Base-by-base conservation (phyloP, 208 protist species). In the Trichomonas tenax region DNA sequence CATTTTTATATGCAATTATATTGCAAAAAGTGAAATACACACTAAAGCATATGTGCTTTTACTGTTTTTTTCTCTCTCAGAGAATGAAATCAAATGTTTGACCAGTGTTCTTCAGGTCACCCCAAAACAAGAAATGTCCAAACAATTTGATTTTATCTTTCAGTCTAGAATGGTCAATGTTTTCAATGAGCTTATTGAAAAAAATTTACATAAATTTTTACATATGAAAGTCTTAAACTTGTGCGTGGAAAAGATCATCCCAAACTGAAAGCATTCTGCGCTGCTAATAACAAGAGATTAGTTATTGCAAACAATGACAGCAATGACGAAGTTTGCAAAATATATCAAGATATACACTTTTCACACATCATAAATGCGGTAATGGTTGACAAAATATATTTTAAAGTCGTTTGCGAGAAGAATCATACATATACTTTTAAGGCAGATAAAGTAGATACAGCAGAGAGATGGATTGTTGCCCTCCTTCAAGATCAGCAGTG, bases 391-490 rank as follows among this genome's bases (percentile, higher is more conserved):
- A n/a, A 17, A n/a, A 72, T 21, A 72, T 72, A 72, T 72, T 72
- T 72, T 26, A 72, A 72, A 72, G 58, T 72, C 8, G 58, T 72
- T 26, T 72, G 58, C 26, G 58, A 72, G 26, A 72, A 72, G 58
- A 72, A 72, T n/a, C 58, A 72, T 21, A 72, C 58, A 72, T 72
- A 72, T 26, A 72, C 58, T 3, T 72, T 72, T 26, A 72, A 72
- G 26, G 58, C 58, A 72, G 58, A 72, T 72, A 17, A n/a, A 26
- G 58, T n/a, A 26, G 58, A 72, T 72, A 72, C 26, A 31, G 82
- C 82, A n/a, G 38, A 89, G 17, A 89, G 40, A 89, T 89, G 82
- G 82, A 89, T 89, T 89, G 82, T 89, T 46, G 82, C 82, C 0
- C 23, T 89, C 9, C 26, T 84, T 34, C 81, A 84, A 41, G 34